These are phyloP conservation scores for Alliaria petiolata DNA, from an alignment of 345 rosid species.

Conservation along the genomic window DNA sequence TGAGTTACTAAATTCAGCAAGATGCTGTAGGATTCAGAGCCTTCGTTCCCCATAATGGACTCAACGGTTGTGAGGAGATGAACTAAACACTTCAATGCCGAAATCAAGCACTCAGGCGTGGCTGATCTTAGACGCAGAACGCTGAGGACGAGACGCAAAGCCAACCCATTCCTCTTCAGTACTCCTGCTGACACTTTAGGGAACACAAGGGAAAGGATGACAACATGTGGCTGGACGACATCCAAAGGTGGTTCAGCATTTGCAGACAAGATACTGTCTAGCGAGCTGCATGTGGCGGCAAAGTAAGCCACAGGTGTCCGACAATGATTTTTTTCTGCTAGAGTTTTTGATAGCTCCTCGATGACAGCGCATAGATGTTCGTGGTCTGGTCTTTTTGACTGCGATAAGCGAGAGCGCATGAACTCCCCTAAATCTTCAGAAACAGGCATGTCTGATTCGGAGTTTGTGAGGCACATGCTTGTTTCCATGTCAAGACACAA, in stretches of 20 bases:
- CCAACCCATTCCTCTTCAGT: constrained; percentile 47
- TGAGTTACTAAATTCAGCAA: constrained; percentile 46
- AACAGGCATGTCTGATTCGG: constrained; percentile 1
- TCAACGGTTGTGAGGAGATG: constrained; percentile 49
- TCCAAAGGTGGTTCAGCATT: constrained; percentile 37
- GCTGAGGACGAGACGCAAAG: constrained; percentile 42
- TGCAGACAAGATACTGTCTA: constrained; percentile 49
- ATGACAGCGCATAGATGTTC: constrained; percentile 62
- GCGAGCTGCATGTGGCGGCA: constrained; percentile 56
- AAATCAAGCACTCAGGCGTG: constrained; percentile 37
- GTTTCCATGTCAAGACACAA: constrained; percentile 10
- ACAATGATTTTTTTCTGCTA: constrained; percentile 59
- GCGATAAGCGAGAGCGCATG: constrained; percentile 46
- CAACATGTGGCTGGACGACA: constrained; percentile 49
- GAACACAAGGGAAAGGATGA: constrained; percentile 54
- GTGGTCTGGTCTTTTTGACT: constrained; percentile 53
- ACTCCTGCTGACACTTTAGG: constrained; percentile 48
- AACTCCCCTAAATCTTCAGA: constrained; percentile 54
- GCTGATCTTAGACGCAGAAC: constrained; percentile 43
- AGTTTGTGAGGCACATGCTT: constrained; percentile 11
- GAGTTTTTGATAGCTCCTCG: constrained; percentile 69
- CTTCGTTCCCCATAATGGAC: constrained; percentile 43
- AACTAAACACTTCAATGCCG: constrained; percentile 65
- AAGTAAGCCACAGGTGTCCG: constrained; percentile 70
- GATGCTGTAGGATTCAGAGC: constrained; percentile 41